Evolutionary conservation across 1,284 basidiomycete species (phyloP).

Genomic region (Leccinum griseonigrum): DNA sequence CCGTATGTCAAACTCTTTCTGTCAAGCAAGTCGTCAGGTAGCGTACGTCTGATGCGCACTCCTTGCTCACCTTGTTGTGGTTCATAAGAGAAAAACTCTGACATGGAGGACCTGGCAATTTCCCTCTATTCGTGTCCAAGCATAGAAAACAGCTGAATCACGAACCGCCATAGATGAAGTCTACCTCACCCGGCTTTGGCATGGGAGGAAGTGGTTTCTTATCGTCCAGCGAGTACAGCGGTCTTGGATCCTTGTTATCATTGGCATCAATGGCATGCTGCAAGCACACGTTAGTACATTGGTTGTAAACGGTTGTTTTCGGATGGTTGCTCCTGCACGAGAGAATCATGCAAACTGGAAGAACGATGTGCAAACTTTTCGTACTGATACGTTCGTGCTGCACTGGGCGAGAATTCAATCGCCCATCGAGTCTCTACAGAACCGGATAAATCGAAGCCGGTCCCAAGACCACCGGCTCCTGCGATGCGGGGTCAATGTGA

Average conservation of each 20-base stretch:
- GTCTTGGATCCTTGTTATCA: conserved; percentile 39
- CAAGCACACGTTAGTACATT: conserved; percentile 58
- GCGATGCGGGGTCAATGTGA: conserved; percentile 7
- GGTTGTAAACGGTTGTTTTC: conserved; percentile 55
- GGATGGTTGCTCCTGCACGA: conserved; percentile 56
- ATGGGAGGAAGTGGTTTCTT: conserved; percentile 40
- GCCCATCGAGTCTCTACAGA: conserved; percentile 65
- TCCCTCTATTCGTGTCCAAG: conserved; percentile 3
- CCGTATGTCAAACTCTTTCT: conserved; percentile 63
- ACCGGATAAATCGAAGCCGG: conserved; percentile 56
- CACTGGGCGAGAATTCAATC: conserved; percentile 60
- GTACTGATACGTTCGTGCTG: conserved; percentile 59
- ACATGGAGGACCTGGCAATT: conserved; percentile 59
- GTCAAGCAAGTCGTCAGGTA: conserved; percentile 6
- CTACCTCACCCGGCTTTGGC: conserved; percentile 59
- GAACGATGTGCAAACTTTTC: conserved; percentile 13
- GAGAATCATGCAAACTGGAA: conserved; percentile 4
- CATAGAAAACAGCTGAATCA: conserved; percentile 8
- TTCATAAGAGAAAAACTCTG: conserved; percentile 67
- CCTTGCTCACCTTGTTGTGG: conserved; percentile 44
- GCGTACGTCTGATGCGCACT: neutral
- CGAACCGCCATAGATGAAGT: conserved; percentile 69
- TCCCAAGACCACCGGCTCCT: conserved; percentile 72
- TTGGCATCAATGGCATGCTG: conserved; percentile 51
- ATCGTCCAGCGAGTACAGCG: conserved; percentile 39